Evolutionary conservation across 805 yeast species (phyloP).

Genomic region (Kockiozyma suomiensis): DNA sequence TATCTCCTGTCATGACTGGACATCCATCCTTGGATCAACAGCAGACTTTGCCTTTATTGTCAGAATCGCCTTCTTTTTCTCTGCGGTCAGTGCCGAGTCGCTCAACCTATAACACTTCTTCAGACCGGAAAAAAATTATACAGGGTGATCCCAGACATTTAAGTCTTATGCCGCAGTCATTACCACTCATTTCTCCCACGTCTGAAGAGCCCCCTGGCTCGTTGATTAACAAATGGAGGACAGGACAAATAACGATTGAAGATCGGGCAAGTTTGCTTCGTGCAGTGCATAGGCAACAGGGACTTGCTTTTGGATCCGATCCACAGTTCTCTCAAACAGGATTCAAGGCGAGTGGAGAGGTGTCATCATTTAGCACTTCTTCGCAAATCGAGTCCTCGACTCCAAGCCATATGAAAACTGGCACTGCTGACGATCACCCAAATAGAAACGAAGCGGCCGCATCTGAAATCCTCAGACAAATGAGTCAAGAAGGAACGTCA

Average conservation of each 20-base stretch:
- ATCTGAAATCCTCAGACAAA: conserved; percentile 28
- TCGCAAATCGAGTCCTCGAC: not conserved
- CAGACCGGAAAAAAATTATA: not conserved
- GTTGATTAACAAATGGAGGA: not conserved
- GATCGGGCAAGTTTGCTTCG: conserved; percentile 29
- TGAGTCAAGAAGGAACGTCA: conserved; percentile 22
- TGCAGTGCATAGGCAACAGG: conserved; percentile 27
- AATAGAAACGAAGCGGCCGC: conserved; percentile 16
- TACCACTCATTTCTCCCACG: not conserved
- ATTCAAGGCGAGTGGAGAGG: not conserved
- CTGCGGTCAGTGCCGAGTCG: not conserved
- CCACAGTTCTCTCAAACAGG: conserved; percentile 26
- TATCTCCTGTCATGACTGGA: not conserved
- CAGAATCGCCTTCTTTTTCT: not conserved
- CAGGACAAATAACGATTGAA: conserved; percentile 18
- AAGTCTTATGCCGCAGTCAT: not conserved
- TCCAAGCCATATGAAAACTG: not conserved
- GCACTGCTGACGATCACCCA: not conserved
- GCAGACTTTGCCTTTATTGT: not conserved
- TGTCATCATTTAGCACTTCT: not conserved
- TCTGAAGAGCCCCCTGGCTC: not conserved
- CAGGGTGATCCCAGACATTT: not conserved
- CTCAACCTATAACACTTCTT: not conserved
- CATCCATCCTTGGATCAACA: not conserved
- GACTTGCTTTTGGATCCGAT: conserved; percentile 32